These are phyloP conservation scores for Immersiella caudata DNA, from an alignment of 495 filamentous ascomycete species.

Conservation along the genomic window DNA sequence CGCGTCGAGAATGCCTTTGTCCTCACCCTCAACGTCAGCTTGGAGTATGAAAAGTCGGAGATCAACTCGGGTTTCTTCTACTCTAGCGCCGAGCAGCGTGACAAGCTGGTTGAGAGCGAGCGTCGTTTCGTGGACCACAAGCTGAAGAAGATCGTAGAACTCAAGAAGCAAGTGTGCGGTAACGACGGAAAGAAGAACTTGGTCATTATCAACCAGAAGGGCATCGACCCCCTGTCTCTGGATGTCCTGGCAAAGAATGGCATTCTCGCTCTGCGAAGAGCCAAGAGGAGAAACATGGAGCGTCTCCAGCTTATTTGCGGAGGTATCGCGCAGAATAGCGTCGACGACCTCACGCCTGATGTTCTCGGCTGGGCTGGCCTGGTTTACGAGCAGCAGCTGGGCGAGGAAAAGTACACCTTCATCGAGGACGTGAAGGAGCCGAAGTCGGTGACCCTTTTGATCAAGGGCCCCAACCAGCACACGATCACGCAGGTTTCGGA, in stretches of 20 bases:
- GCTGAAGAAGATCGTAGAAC: conserved; percentile 93
- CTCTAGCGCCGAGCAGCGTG: conserved; percentile 91
- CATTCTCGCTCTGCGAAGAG: conserved; percentile 88
- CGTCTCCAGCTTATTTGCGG: conserved; percentile 92
- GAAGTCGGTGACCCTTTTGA: conserved; percentile 97
- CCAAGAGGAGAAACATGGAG: conserved; percentile 99
- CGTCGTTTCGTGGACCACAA: conserved; percentile 95
- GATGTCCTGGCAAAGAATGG: conserved; percentile 98
- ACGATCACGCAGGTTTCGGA: conserved; percentile 96
- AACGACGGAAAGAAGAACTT: conserved; percentile 94
- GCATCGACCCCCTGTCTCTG: conserved; percentile 93
- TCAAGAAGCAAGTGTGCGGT: conserved; percentile 98
- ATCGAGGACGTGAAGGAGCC: conserved; percentile 98
- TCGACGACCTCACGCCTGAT: conserved; percentile 87
- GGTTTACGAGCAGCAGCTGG: conserved; percentile 96
- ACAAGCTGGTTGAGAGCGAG: conserved; percentile 97
- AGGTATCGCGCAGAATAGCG: conserved; percentile 89
- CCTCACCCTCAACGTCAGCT: conserved; percentile 90
- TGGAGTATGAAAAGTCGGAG: conserved; percentile 99
- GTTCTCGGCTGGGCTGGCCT: conserved; percentile 94
- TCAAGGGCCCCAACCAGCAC: conserved; percentile 96
- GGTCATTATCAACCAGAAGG: conserved; percentile 99
- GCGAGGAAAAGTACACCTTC: conserved; percentile 99
- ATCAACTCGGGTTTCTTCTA: conserved; percentile 99
- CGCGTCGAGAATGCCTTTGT: conserved; percentile 93